Conservation (phyloP, 768 basidiomycete genomes). For the Trametes meyenii region DNA sequence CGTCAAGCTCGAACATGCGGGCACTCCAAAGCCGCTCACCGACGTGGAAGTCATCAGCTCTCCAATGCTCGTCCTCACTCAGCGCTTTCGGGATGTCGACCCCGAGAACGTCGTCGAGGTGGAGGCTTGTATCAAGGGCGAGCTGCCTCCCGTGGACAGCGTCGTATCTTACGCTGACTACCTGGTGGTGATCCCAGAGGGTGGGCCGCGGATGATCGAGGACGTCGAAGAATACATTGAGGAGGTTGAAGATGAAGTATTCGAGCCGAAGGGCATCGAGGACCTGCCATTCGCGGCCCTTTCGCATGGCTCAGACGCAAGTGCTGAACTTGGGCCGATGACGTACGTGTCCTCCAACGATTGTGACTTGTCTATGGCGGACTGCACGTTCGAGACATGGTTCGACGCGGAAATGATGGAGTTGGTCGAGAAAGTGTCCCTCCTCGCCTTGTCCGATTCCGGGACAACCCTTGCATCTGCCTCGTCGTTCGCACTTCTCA, state of each 20-base stretch:
- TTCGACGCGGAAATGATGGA: background rate
- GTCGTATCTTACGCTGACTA: background rate
- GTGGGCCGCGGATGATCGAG: background rate
- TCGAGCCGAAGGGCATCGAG: background rate
- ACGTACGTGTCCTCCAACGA: no score
- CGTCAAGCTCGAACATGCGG: background rate
- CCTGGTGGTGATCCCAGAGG: background rate
- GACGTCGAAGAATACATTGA: no score
- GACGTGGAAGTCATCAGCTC: background rate
- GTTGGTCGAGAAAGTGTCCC: background rate
- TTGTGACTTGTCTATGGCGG: no score
- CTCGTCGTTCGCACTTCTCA: background rate
- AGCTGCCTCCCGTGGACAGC: background rate
- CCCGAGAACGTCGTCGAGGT: background rate
- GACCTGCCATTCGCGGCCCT: background rate
- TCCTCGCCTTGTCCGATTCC: background rate
- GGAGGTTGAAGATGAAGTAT: no score
- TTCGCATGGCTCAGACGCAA: no score
- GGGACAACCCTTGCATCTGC: background rate
- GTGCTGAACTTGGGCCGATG: no score
- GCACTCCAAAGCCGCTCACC: background rate
- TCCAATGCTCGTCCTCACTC: background rate
- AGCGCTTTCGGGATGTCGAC: background rate
- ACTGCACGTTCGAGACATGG: no score
- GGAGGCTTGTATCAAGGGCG: background rate